Percentiles rank a stretch among this genome's conserved stretches.
Conservation (phyloP, 2,329 filamentous ascomycete species). For the Colletotrichum australisinense region DNA sequence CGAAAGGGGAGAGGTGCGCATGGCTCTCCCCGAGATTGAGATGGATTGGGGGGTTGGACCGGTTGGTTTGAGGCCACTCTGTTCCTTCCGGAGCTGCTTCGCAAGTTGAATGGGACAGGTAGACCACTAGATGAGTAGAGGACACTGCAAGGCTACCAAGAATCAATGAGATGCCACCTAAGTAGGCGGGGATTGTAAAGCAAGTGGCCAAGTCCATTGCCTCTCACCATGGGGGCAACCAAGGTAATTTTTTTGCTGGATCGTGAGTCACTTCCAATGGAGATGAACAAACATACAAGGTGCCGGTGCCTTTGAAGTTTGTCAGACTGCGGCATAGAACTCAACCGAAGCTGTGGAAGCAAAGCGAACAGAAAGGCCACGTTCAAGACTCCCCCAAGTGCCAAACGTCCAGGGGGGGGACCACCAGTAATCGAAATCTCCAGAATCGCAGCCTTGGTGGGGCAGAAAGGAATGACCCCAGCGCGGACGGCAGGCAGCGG, state of each 20-base stretch:
- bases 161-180: neutral
- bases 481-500: slow-evolving; percentile 18
- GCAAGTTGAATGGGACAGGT: neutral
- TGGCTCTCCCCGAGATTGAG: slow-evolving; percentile 14
- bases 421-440: slow-evolving; percentile 32
- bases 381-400: neutral
- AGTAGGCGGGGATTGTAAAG: neutral
- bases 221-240: neutral
- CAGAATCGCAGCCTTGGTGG: slow-evolving; percentile 34
- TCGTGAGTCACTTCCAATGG: slow-evolving; percentile 16
- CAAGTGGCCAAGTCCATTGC: neutral
- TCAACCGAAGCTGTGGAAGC: slow-evolving; percentile 7
- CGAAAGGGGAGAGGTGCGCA: slow-evolving; percentile 23
- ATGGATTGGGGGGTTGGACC: neutral
- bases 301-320: neutral
- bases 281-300: neutral
- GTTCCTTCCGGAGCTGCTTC: slow-evolving; percentile 7
- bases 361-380: slow-evolving; percentile 20
- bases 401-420: neutral
- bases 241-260: neutral
- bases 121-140: neutral
- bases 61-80: slow-evolving; percentile 27
- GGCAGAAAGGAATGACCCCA: slow-evolving; percentile 7
- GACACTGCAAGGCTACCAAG: neutral
- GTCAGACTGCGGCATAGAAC: slow-evolving; percentile 11